Evolutionary conservation across 208 protist genomes (phyloP), one percentile per base, ranked within the genome.

Genomic region (Leishmania tarentolae): DNA sequence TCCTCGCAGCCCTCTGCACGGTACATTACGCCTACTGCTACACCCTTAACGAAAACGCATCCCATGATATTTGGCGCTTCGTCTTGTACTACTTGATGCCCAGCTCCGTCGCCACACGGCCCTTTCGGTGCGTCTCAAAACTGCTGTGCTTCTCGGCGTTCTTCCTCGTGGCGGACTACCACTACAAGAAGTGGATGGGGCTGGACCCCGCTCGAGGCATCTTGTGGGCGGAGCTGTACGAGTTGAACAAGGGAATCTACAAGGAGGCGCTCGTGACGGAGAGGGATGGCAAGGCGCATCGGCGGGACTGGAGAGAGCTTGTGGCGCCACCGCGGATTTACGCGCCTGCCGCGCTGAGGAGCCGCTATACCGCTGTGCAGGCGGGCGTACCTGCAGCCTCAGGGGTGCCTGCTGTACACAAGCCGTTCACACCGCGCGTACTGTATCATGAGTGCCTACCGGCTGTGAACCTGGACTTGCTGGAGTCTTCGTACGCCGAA

Each of bases 151-250:
- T 93, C 1, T 86, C 86, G 50, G 44, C 89, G 8, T 57, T 81
- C 47, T 94, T 95, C 72, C 78, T 95, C 1, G 31, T 76, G 0
- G n/a, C 72, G 46, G 93, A 97, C 66, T 95, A 97, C 81, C 83
- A 86, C 35, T 97, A 95, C 80, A 97, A 95, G 86, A 75, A 75
- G 50, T 68, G 72, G 71, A 80, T 73, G 52, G 86, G 91, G 52
- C 94, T 90, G 61, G 93, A 97, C 76, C 90, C 91, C 1, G 72
- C 86, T 1, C 90, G 93, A 11, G 93, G 91, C 7, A 86, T 95
- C 17, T 80, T 97, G 42, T 97, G 92, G 90, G 84, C 86, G 19
- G 90, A 92, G 40, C 75, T 90, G 17, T 93, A 86, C 82, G 81
- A 92, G 78, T 28, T 92, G 28, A 79, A 82, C 40, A 92, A 88